Evolutionary conservation across 2,329 filamentous ascomycete genomes (phyloP).

Genomic region (Colletotrichum graminicola): DNA sequence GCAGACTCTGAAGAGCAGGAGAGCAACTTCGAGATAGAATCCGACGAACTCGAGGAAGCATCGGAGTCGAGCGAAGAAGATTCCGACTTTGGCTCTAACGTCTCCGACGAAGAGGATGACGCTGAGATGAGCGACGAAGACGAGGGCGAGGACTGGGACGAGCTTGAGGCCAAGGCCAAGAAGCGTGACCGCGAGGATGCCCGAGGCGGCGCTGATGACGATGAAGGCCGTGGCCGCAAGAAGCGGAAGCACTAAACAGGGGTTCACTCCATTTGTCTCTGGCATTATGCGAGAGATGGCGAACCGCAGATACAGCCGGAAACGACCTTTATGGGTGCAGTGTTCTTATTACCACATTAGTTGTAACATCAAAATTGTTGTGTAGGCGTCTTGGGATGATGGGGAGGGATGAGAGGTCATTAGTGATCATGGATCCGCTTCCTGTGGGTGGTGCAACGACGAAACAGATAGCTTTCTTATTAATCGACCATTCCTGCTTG

Average conservation of each 20-base stretch:
- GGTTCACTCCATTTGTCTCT: background rate
- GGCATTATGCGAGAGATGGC: background rate
- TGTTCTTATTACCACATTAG: slow-evolving; percentile 32
- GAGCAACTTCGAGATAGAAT: slow-evolving; percentile 90
- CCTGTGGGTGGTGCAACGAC: slow-evolving; percentile 10
- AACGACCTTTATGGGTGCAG: slow-evolving; percentile 14
- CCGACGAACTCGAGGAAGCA: slow-evolving; percentile 86
- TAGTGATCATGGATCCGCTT: slow-evolving; percentile 14
- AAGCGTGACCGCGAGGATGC: slow-evolving; percentile 79
- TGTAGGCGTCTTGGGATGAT: slow-evolving; percentile 36
- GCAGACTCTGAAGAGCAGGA: slow-evolving; percentile 88
- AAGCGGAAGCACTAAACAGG: slow-evolving; percentile 68
- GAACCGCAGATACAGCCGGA: slow-evolving; percentile 9
- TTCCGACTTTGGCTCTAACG: slow-evolving; percentile 93
- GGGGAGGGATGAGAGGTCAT: slow-evolving; percentile 6
- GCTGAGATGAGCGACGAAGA: slow-evolving; percentile 80
- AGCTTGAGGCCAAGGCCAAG: slow-evolving; percentile 90
- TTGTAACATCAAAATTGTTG: slow-evolving; percentile 41
- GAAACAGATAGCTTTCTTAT: slow-evolving; percentile 34
- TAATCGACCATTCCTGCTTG: slow-evolving; percentile 21
- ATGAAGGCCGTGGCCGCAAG: slow-evolving; percentile 79
- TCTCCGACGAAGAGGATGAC: slow-evolving; percentile 84
- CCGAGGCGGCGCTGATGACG: slow-evolving; percentile 85
- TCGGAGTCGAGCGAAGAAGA: slow-evolving; percentile 84
- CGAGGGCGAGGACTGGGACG: slow-evolving; percentile 92